Base-by-base conservation (phyloP, 2,329 filamentous ascomycete genomes). In the Alternaria consortialis region DNA sequence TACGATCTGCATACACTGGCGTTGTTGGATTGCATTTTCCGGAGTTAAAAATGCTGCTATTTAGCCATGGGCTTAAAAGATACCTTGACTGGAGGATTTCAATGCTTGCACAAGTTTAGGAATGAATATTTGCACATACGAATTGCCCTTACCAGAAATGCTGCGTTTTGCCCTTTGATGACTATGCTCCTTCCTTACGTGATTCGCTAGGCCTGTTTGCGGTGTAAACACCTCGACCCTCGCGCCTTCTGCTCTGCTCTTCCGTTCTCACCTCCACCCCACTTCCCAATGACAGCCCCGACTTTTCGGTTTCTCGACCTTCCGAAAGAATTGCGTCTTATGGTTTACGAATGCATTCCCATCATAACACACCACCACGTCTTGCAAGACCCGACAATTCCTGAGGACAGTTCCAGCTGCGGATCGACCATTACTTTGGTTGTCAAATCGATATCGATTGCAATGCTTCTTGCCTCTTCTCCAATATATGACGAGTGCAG, bases 1-100 rank as follows among this genome's bases (percentile, higher is more conserved):
- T 55, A 61, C 53, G 51, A 65, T 47, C 46, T 48, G 51, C 47
- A 57, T 59, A 50, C 53, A 63, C 40, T 53, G 63, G 68, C 67
- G 69, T 67, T 69, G 46, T 58, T 34, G 58, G 36, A 37, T 64
- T 58, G 70, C 71, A 72, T 71, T 70, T 67, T n/a, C 53, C 39
- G 71, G 70, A 68, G 70, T 74, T 70, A 50, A 44, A 55, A 52
- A 59, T 66, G 62, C 53, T 61, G 64, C 46, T 67, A 53, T 64
- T 65, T 67, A 23, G 58, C 54, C 39, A 58, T 48, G 54, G 53
- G 58, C 52, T 64, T 56, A 65, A 60, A 69, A 65, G 71, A 74
- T 74, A 75, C 73, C 72, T 74, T 61, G 68, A 66, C 65, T 23
- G 51, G 47, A 50, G 32, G 32, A 50, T 36, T 50, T 50, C 20